Conservation (phyloP, 345 rosid genomes). For the Eucalyptus polyanthemos region DNA sequence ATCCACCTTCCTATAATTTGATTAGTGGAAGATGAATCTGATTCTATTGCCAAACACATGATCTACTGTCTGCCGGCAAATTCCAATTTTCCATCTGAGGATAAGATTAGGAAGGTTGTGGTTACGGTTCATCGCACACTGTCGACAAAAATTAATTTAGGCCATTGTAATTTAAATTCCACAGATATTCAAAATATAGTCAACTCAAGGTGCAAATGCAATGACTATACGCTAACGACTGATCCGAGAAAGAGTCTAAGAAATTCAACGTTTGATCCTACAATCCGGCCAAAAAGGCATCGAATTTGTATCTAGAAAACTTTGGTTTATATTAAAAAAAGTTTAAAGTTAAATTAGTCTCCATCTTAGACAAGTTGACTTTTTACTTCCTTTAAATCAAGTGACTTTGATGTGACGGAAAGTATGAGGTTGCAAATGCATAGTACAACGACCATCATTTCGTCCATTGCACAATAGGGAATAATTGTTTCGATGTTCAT, state of each 20-base stretch:
- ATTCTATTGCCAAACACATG: not conserved
- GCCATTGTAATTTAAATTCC: not conserved
- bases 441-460: not conserved
- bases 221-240: not conserved
- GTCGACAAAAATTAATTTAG: not conserved
- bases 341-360: not conserved
- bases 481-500: not conserved
- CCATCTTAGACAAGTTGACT: not conserved
- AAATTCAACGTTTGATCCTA: not conserved
- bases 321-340: not conserved
- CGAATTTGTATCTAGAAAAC: not conserved
- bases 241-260: not conserved
- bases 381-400: not conserved
- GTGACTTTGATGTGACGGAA: not conserved
- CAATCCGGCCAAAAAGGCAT: not conserved
- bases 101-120: not conserved
- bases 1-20: not conserved
- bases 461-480: not conserved
- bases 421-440: not conserved
- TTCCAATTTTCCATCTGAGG: not conserved
- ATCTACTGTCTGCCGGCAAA: not conserved
- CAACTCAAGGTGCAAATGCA: not conserved
- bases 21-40: not conserved
- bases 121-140: not conserved
- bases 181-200: not conserved